Evolutionary conservation across 805 yeast genomes (phyloP), one percentile per base, ranked within the genome.

Genomic region (Nakazawaea ishiwadae): DNA sequence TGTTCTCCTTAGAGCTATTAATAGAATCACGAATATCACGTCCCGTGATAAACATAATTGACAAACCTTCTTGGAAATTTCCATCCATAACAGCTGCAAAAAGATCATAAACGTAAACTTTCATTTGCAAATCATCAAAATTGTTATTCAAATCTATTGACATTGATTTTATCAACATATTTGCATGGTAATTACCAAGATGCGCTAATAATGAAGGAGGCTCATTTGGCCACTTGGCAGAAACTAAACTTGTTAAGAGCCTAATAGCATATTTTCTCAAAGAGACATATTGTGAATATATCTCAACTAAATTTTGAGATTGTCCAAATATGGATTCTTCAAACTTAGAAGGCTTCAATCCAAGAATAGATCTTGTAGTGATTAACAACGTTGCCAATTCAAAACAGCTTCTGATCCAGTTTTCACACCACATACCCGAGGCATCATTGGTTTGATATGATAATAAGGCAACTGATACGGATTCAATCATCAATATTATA

Each of bases 171-270:
- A 86, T 63, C 21, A 91, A 66, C 3, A 76, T 60, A 20, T 70
- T 71, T 0, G 96, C 74, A 48, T 76, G 71, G 15, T 70, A 66
- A n/a, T 73, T 66, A 4, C 95, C 93, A 40, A 91, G 62, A 55
- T 87, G 87, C 0, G 97, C 84, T 30, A 91, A 66, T 36, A 91
- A 62, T 1, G 96, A 88, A 3, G 96, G 95, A 26, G 81, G 75
- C 20, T 75, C 79, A 4, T 64, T 62, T 5, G 67, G 66, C 81
- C 85, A 78, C 2, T 54, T 61, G 0, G 79, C 79, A 32, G 66
- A 68, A 1, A 84, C 78, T 31, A 85, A 56, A 4, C 73, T 65
- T 4, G 81, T 73, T 14, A 87, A 58, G 28, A 88, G 55, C 31
- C 71, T 71, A 26, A 86, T 59, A 1, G 86, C 65, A 9, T 65